Evolutionary conservation across 164 flowering plant species (phyloP), one percentile per base, ranked within the genome.

Genomic region (Macadamia integrifolia): DNA sequence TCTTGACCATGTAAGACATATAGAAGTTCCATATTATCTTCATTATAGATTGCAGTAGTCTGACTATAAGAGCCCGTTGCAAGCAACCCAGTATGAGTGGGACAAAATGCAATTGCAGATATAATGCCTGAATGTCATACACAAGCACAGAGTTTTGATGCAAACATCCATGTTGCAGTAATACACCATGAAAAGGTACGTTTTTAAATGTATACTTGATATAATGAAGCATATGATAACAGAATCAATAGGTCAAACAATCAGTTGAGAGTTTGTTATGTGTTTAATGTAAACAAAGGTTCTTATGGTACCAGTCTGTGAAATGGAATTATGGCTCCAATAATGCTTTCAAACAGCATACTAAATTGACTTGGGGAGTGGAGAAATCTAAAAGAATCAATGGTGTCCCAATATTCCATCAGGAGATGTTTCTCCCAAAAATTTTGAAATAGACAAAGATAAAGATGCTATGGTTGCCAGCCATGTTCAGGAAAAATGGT

Each of bases 1-100:
- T 87, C 88, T 80, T 94, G 99, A 64, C 99, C 98, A 82, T 94
- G 95, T 66, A 94, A 78, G 63, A 94, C 75, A 67, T 92, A 92
- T 65, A 94, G 75, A 57, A 84, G 87, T 72, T 94, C 99, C 98
- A 90, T 88, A 77, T 85, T 92, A 69, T 89, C 96, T 74, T 94
- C 99, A 46, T 81, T 76, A 71, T 86, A 90, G 65, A 94, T 81
- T 63, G 91, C 99, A 52, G 92, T 83, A 42, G 93, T 88, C 77
- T 86, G 91, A 81, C 80, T 80, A 72, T 94, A 94, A 64, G 97
- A 94, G 31, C 99, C 99, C 6, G 83, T 69, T 46, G 99, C 99
- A 68, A 94, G 78, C 86, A 94, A 75, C 68, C 97, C 98, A 66
- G 80, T 76, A 72, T 85, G 81, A 52, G 84, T 66, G 40, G 97